phyloP scores from a whole-genome alignment of 768 basidiomycete genomes.

The Cyathus striatus region DNA sequence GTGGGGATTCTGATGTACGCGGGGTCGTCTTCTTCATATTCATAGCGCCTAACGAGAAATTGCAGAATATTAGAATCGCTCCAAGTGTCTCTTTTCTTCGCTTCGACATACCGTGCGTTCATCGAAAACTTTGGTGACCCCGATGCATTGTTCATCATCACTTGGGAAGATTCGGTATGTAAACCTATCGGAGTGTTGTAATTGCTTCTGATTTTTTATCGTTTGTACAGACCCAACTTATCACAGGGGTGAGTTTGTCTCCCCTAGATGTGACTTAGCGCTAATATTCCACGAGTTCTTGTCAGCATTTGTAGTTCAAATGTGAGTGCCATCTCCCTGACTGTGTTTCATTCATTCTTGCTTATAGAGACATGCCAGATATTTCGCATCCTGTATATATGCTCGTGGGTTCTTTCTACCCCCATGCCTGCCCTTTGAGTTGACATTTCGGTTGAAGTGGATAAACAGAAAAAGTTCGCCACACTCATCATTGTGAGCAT shows the following conservation, averaged over 20 bases:
- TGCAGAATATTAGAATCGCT: constrained; percentile 12
- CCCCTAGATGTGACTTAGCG: neutral
- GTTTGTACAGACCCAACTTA: neutral
- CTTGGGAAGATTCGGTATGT: constrained; percentile 7
- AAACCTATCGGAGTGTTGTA: neutral
- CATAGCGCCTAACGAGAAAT: neutral
- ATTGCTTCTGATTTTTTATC: neutral
- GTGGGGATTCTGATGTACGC: constrained; percentile 4
- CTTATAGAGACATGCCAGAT: constrained; percentile 5
- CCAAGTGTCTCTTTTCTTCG: constrained; percentile 12
- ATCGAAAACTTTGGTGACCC: constrained; percentile 15
- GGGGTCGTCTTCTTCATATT: neutral
- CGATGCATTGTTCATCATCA: constrained; percentile 6
- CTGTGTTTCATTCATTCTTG: neutral
- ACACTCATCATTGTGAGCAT: constrained; percentile 12
- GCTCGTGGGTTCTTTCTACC: constrained; percentile 4
- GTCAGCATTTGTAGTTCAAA: constrained; percentile 13
- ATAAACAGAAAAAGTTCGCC: constrained; percentile 9
- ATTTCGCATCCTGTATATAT: constrained; percentile 13
- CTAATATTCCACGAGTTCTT: constrained; percentile 7
- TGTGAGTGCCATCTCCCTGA: constrained; percentile 6
- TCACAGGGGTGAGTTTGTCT: neutral
- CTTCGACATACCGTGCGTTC: constrained; percentile 11
- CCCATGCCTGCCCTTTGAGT: neutral
- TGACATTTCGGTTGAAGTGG: constrained; percentile 5